Base-by-base conservation (phyloP, 805 yeast species). In the Pichia ethanolica region DNA sequence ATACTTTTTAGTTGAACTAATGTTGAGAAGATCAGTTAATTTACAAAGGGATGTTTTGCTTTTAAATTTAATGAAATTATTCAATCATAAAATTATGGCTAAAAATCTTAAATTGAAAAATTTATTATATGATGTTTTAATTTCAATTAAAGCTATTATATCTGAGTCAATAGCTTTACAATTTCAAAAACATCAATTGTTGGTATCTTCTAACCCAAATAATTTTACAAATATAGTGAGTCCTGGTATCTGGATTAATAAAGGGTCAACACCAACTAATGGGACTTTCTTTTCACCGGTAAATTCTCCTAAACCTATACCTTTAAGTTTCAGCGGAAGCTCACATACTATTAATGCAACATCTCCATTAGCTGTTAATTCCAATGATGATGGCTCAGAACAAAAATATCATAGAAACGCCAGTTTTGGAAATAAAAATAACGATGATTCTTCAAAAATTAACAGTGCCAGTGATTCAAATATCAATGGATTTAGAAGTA, bases 51-150 rank as follows among this genome's bases (percentile, higher is more conserved):
- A 77, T 48, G 66, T 58, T 9, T 77, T 82, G 47, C 59, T 80
- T 51, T 68, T 71, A 53, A 74, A 73, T 51, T 62, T 81, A 58
- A 70, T 75, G 10, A 65, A 66, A 10, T 55, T 82, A 13, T 67
- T 79, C 51, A 69, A 73, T 42, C 70, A 78, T 10, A 59, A 67
- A 5, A 66, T 72, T 33, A 67, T 81, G 56, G 61, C 69, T 42
- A 57, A 65, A 36, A 69, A 76, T 53, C 75, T 73, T 28, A 80
- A 76, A 53, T 59, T 82, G 46, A 73, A 74, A 53, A 81, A 81
- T 45, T 62, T 82, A 53, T 64, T 82, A 1, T 80, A 81, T 59
- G 88, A 82, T 58, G 71, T 81, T 48, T 64, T 82, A 35, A 64
- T 80, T 9, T 73, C 84, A 1, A 66, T 81, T 57, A 81, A 80